Percentiles rank a stretch among this genome's conserved stretches.
Evolutionary conservation across 306 rosid genomes (phyloP).

Genomic region (Herpetospermum pedunculosum): DNA sequence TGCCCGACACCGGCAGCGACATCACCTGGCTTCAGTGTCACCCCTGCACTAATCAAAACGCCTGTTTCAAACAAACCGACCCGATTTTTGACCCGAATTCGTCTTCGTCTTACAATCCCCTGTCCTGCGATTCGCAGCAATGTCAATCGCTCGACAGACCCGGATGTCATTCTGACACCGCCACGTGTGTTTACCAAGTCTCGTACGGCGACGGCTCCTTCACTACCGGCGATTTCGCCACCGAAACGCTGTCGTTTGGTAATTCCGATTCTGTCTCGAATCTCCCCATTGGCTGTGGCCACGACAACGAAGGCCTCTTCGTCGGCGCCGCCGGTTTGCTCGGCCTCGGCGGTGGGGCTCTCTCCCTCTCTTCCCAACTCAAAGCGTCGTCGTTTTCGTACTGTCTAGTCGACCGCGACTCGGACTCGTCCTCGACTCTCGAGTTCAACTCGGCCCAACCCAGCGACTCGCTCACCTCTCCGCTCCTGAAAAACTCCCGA

Average conservation of each 20-base stretch:
- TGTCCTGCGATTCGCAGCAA: slow-evolving; percentile 39
- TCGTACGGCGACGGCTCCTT: slow-evolving; percentile 79
- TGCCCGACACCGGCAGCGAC: slow-evolving; percentile 83
- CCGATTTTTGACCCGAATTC: slow-evolving; percentile 53
- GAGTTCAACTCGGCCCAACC: slow-evolving; percentile 66
- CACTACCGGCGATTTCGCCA: slow-evolving; percentile 51
- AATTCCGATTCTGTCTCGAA: slow-evolving; percentile 24
- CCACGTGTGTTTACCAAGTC: slow-evolving; percentile 54
- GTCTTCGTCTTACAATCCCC: slow-evolving; percentile 30
- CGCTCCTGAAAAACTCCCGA: slow-evolving; percentile 21
- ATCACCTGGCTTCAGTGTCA: slow-evolving; percentile 77
- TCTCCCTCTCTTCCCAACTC: slow-evolving; percentile 45
- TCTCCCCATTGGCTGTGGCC: slow-evolving; percentile 71
- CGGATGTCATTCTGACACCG: slow-evolving; percentile 21
- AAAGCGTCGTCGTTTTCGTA: slow-evolving; percentile 61
- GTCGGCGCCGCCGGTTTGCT: slow-evolving; percentile 59
- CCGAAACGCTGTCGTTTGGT: slow-evolving; percentile 64
- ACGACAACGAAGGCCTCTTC: slow-evolving; percentile 65
- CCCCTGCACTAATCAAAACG: slow-evolving; percentile 32
- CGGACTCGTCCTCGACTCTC: slow-evolving; percentile 50
- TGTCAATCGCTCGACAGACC: slow-evolving; percentile 29
- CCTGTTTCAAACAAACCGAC: slow-evolving; percentile 73
- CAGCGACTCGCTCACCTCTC: slow-evolving; percentile 33
- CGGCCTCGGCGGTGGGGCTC: slow-evolving; percentile 71
- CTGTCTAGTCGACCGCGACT: slow-evolving; percentile 67